A percentile compares a stretch with the other conserved stretches of the same genome.
These are phyloP conservation scores for Gautieria morchelliformis DNA, from an alignment of 768 basidiomycete genomes.

Conservation along the genomic window DNA sequence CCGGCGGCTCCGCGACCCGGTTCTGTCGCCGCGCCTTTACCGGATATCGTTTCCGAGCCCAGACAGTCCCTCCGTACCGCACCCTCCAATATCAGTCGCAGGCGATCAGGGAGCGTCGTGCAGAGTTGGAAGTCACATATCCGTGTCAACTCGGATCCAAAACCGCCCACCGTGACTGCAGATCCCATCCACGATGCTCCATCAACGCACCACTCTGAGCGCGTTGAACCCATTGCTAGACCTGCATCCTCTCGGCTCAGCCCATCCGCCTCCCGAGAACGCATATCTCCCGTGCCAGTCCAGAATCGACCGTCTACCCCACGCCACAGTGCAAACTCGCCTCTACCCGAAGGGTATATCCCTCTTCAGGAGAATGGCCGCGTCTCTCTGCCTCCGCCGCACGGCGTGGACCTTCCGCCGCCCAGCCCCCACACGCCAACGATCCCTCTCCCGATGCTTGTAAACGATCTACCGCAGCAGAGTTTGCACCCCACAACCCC, in stretches of 20 bases:
- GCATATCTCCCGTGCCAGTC: neutral
- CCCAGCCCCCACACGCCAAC: neutral
- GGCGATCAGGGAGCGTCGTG: neutral
- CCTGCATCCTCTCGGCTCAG: neutral
- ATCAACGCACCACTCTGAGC: neutral
- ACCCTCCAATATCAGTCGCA: neutral
- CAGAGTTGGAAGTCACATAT: neutral
- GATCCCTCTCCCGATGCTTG: neutral
- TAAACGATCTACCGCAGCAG: neutral
- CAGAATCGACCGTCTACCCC: neutral
- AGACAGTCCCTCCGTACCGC: neutral
- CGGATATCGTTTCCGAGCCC: neutral
- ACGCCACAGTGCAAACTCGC: neutral
- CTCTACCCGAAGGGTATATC: slow-evolving; percentile 3
- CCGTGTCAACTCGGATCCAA: neutral
- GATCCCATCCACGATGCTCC: neutral
- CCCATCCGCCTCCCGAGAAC: neutral
- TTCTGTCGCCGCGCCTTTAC: neutral
- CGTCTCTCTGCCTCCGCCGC: slow-evolving; percentile 3
- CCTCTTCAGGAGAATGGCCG: slow-evolving; percentile 4
- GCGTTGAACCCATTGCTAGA: neutral
- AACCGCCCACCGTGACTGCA: neutral
- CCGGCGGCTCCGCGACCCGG: neutral
- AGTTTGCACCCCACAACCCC: neutral
- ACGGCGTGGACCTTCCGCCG: neutral